Evolutionary conservation across 345 rosid genomes (phyloP).

Genomic region (Trapa bicornis): DNA sequence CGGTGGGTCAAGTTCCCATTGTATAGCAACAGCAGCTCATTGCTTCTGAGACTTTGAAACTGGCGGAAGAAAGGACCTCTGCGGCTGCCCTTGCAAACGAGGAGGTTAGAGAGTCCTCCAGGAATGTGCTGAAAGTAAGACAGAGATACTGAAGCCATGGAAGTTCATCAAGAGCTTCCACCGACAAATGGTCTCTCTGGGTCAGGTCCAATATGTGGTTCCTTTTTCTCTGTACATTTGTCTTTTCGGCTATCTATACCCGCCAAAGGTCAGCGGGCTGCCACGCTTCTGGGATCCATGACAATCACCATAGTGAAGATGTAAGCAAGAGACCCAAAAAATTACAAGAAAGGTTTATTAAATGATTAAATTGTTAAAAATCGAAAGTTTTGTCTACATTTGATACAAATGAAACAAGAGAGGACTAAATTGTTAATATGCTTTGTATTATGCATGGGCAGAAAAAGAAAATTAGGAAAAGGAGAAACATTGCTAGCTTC

Average conservation of each 20-base stretch:
- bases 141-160: slow-evolving; percentile 7
- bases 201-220: not conserved
- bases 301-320: not conserved
- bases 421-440: not conserved
- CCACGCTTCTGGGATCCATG: slow-evolving; percentile 21
- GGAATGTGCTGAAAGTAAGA: not conserved
- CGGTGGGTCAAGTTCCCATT: not conserved
- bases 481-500: not conserved
- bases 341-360: not conserved
- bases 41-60: not conserved
- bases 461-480: not conserved
- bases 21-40: not conserved
- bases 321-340: not conserved
- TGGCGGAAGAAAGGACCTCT: not conserved
- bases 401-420: not conserved
- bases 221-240: not conserved
- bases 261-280: slow-evolving; percentile 23
- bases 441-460: too few species aligned
- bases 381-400: too few species aligned
- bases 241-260: not conserved
- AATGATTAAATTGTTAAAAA: not conserved
- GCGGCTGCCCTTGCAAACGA: not conserved
- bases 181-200: not conserved
- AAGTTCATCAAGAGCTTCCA: not conserved
- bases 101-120: not conserved